Percentiles rank a stretch among this genome's conserved stretches.
These are phyloP conservation scores for Vavraia culicis DNA, from an alignment of 371 early-diverging fungal genomes.

Conservation along the genomic window DNA sequence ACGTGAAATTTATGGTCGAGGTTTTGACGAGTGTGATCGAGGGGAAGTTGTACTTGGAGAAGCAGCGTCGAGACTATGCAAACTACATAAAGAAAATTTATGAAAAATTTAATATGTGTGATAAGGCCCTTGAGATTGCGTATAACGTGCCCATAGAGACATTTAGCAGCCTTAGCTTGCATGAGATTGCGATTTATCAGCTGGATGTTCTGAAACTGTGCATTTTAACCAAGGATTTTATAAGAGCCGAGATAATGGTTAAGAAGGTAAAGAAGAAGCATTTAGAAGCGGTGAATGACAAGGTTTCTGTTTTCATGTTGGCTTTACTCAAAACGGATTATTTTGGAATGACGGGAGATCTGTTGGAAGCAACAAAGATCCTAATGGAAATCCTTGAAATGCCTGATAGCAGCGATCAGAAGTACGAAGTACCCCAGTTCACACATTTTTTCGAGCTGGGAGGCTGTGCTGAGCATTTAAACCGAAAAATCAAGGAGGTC, in stretches of 20 bases:
- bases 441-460: too few species aligned
- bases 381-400: slow-evolving; percentile 6
- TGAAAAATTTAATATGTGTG: background rate
- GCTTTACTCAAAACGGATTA: slow-evolving; percentile 6
- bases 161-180: slow-evolving; percentile 34
- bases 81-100: slow-evolving; percentile 27
- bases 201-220: slow-evolving; percentile 37
- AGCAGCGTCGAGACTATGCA: slow-evolving; percentile 33
- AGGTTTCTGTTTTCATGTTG: slow-evolving; percentile 20
- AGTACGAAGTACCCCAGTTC: too few species aligned
- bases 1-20: slow-evolving; percentile 11
- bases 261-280: slow-evolving; percentile 28
- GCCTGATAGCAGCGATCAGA: background rate
- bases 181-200: slow-evolving; percentile 31
- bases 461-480: too few species aligned
- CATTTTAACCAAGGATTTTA: slow-evolving; percentile 20
- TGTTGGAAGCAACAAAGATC: slow-evolving; percentile 14
- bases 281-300: slow-evolving; percentile 12
- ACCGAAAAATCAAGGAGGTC: too few species aligned
- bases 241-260: slow-evolving; percentile 20
- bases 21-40: slow-evolving; percentile 36
- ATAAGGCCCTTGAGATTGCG: slow-evolving; percentile 27
- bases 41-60: slow-evolving; percentile 41
- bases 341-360: slow-evolving; percentile 14
- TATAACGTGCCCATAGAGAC: slow-evolving; percentile 41